Evolutionary conservation across 768 basidiomycete genomes (phyloP).

Genomic region (Mycena venus): DNA sequence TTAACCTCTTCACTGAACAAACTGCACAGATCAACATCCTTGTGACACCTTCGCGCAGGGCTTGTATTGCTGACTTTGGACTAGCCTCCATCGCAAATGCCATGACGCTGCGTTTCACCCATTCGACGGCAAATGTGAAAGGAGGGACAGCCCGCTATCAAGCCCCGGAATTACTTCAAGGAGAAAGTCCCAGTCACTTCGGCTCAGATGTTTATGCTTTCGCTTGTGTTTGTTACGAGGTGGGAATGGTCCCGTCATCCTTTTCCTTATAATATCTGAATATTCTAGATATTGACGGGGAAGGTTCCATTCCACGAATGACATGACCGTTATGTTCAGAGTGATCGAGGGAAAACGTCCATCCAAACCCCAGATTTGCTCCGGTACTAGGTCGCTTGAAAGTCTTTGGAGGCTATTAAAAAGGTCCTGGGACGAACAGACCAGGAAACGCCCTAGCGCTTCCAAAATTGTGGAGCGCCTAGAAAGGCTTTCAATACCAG

Average conservation of each 20-base stretch:
- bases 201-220: conserved; percentile 56
- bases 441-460: not conserved
- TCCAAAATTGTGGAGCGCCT: not conserved
- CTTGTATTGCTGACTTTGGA: conserved; percentile 66
- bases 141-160: conserved; percentile 53
- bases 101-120: conserved; percentile 29
- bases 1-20: not conserved
- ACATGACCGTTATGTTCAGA: not conserved
- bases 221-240: conserved; percentile 56
- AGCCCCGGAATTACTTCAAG: conserved; percentile 52
- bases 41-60: conserved; percentile 52
- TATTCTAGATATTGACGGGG: conserved; percentile 8
- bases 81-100: conserved; percentile 47
- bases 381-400: not conserved
- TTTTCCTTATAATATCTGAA: not conserved
- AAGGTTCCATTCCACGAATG: conserved; percentile 8
- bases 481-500: not conserved
- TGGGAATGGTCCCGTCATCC: not conserved
- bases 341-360: not conserved
- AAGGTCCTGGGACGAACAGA: conserved; percentile 6
- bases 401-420: conserved; percentile 6
- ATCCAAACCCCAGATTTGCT: not conserved
- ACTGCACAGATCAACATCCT: conserved; percentile 59
- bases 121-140: conserved; percentile 30
- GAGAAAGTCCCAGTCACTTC: conserved; percentile 25